Percentiles rank a stretch among this genome's conserved stretches.
Evolutionary conservation across 2,329 filamentous ascomycete genomes (phyloP).

Genomic region (Clonostachys byssicola): DNA sequence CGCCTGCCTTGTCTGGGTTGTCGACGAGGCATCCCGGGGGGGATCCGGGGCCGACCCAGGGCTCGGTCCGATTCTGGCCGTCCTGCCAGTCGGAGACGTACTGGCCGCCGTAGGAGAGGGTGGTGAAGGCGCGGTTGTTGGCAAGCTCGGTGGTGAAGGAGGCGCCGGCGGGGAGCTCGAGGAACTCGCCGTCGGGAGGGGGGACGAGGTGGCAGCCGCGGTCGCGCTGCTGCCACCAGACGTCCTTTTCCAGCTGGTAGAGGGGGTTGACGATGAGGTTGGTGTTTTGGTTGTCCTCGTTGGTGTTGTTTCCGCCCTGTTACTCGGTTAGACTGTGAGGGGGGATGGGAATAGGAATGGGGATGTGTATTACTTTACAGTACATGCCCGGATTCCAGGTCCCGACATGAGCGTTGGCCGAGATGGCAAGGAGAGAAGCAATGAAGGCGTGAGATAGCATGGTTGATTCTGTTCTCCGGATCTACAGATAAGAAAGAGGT

Average conservation of each 20-base stretch:
- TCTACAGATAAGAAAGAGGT: too few relatives aligned
- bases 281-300: constrained; percentile 31
- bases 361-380: constrained; percentile 1
- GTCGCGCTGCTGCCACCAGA: constrained; percentile 49
- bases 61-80: constrained; percentile 35
- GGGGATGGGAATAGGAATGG: too few relatives aligned
- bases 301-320: constrained; percentile 20
- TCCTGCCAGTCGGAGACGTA: constrained; percentile 38
- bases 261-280: constrained; percentile 40
- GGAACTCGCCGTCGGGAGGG: constrained; percentile 18
- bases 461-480: too few relatives aligned
- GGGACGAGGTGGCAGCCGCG: constrained; percentile 37
- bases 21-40: constrained; percentile 13
- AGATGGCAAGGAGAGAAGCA: not conserved
- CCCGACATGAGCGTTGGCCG: constrained; percentile 7
- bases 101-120: constrained; percentile 34
- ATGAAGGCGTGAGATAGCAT: too few relatives aligned
- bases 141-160: constrained; percentile 43
- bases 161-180: constrained; percentile 42
- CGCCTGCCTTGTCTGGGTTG: constrained; percentile 23
- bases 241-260: constrained; percentile 31
- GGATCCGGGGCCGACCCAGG: constrained; percentile 32
- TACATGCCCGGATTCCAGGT: constrained; percentile 13
- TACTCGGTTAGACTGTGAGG: too few relatives aligned
- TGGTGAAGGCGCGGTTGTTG: constrained; percentile 43